phyloP scores from a whole-genome alignment of 805 yeast species.

The Candida stauntonica region DNA sequence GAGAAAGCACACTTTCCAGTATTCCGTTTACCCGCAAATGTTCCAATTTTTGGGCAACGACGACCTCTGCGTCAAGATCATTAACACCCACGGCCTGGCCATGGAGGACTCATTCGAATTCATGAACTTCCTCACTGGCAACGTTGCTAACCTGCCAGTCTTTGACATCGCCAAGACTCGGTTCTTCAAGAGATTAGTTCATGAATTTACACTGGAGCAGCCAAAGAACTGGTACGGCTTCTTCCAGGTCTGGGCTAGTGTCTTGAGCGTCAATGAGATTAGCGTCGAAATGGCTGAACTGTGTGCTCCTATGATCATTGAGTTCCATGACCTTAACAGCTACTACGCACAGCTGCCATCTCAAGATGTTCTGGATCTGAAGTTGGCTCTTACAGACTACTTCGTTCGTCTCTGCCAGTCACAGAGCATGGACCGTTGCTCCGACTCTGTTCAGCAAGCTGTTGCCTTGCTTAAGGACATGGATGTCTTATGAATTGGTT shows the following conservation, averaged over 20 bases:
- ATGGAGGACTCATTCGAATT: conserved; percentile 27
- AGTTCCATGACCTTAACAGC: conserved; percentile 33
- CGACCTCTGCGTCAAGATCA: conserved; percentile 30
- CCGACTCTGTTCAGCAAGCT: conserved; percentile 16
- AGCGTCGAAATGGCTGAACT: conserved; percentile 25
- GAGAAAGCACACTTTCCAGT: conserved; percentile 30
- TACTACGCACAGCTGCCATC: conserved; percentile 26
- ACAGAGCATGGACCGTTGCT: conserved; percentile 3
- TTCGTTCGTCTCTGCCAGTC: conserved; percentile 15
- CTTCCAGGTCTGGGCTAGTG: conserved; percentile 27
- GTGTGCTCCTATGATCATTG: conserved; percentile 32
- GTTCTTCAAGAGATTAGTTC: conserved; percentile 28
- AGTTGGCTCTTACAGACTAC: conserved; percentile 26
- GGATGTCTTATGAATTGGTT: conserved; percentile 5
- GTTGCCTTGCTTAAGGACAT: conserved; percentile 14
- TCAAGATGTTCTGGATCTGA: conserved; percentile 29
- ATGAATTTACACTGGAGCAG: conserved; percentile 16
- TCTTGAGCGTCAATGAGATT: conserved; percentile 26
- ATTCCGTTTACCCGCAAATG: conserved; percentile 30
- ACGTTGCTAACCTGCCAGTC: conserved; percentile 23
- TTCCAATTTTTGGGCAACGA: conserved; percentile 31
- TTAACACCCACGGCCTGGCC: conserved; percentile 31
- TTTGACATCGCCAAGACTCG: conserved; percentile 24
- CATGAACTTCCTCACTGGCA: conserved; percentile 20
- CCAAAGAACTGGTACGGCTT: conserved; percentile 27